Conservation (phyloP, 371 early-diverging fungal species). For the Mucor plumbeus region DNA sequence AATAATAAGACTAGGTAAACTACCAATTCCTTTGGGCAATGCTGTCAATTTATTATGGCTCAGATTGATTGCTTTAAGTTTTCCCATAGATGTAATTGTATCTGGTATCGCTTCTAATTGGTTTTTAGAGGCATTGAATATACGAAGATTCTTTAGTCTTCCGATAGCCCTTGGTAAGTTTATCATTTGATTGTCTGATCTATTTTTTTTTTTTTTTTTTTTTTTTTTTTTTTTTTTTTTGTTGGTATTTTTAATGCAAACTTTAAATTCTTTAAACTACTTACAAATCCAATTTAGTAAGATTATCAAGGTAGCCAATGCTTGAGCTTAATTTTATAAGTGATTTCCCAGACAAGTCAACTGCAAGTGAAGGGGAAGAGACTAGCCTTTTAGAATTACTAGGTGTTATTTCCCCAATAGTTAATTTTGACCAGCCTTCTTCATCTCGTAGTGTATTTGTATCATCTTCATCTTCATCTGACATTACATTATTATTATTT, state of each 20-base stretch:
- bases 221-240: no score
- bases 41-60: constrained; percentile 62
- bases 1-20: constrained; percentile 58
- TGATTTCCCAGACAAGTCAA: constrained; percentile 43
- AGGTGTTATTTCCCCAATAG: constrained; percentile 34
- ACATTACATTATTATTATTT: neutral
- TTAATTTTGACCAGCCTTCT: constrained; percentile 41
- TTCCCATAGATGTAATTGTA: constrained; percentile 36
- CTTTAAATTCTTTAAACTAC: neutral
- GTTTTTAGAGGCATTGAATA: constrained; percentile 43
- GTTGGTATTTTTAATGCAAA: neutral
- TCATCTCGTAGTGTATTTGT: constrained; percentile 20
- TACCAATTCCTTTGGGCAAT: constrained; percentile 72
- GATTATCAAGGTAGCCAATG: constrained; percentile 41
- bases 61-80: constrained; percentile 44
- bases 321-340: constrained; percentile 48
- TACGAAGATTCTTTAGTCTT: constrained; percentile 37
- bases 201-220: constrained; percentile 11
- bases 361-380: constrained; percentile 27
- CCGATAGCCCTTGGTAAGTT: constrained; percentile 48
- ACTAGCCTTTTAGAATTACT: constrained; percentile 16
- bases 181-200: constrained; percentile 49
- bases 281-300: constrained; percentile 51
- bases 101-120: constrained; percentile 42
- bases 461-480: constrained; percentile 17